These are phyloP conservation scores for Rhizopus stolonifer DNA, from an alignment of 371 early-diverging fungal species.

Conservation along the genomic window DNA sequence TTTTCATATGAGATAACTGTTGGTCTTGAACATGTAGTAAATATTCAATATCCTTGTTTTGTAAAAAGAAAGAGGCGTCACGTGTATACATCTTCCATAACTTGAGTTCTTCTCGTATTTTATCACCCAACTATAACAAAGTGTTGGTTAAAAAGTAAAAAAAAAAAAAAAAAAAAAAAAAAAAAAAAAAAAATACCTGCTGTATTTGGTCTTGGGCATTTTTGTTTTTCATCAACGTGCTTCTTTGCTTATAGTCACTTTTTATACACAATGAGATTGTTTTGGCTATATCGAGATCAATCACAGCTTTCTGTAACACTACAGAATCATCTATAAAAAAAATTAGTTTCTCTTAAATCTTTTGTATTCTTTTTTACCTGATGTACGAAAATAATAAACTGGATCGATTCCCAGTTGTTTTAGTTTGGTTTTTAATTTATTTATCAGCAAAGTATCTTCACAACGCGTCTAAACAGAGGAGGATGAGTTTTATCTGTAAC, in stretches of 20 bases:
- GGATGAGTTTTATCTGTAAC: too few relatives aligned
- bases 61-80: constrained; percentile 23
- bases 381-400: not conserved
- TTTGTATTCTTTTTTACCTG: not conserved
- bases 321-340: constrained; percentile 15
- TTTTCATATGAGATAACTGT: constrained; percentile 21
- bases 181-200: constrained; percentile 17
- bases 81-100: constrained; percentile 29
- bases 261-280: constrained; percentile 21
- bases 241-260: constrained; percentile 30
- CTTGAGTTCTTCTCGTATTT: constrained; percentile 29
- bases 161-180: not conserved
- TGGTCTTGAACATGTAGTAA: constrained; percentile 28
- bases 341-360: too few relatives aligned
- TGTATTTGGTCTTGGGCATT: constrained; percentile 28
- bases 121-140: constrained; percentile 32
- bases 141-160: too few relatives aligned
- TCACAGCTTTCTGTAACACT: constrained; percentile 14
- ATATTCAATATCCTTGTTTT: constrained; percentile 28
- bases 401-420: not conserved
- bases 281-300: constrained; percentile 24
- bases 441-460: not conserved
- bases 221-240: constrained; percentile 29
- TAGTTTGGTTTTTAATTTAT: not conserved
- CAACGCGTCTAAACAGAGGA: not conserved